Conservation (phyloP, 2,329 filamentous ascomycete genomes). For the Fusarium citri region DNA sequence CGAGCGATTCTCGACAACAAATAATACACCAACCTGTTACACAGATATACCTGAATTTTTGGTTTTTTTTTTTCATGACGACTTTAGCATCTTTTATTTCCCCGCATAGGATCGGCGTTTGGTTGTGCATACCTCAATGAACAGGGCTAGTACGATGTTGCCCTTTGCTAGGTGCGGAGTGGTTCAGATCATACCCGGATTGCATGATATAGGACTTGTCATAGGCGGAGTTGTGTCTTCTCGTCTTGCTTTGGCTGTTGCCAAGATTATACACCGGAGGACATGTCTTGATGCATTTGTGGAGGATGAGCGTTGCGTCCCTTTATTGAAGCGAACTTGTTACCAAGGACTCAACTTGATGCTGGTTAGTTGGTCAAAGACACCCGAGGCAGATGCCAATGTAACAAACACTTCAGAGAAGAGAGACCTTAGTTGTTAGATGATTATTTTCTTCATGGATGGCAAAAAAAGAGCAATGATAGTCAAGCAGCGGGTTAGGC, state of each 20-base stretch:
- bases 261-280: constrained; percentile 25
- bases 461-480: constrained; percentile 34
- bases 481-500: constrained; percentile 28
- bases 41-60: constrained; percentile 37
- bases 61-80: constrained; percentile 38
- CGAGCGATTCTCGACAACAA: background rate
- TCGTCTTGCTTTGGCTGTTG: constrained; percentile 32
- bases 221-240: constrained; percentile 40
- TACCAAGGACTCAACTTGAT: constrained; percentile 12
- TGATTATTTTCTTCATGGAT: constrained; percentile 29
- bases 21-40: constrained; percentile 18
- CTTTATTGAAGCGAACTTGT: constrained; percentile 24
- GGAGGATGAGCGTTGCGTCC: constrained; percentile 27
- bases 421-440: constrained; percentile 38
- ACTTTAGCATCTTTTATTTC: constrained; percentile 40
- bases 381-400: constrained; percentile 6
- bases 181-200: constrained; percentile 45
- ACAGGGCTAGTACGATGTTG: constrained; percentile 42
- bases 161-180: constrained; percentile 33
- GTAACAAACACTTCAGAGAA: constrained; percentile 16
- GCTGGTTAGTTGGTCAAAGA: constrained; percentile 7
- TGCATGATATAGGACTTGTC: constrained; percentile 47
- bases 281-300: constrained; percentile 31
- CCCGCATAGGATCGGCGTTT: constrained; percentile 48
- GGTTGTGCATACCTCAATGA: constrained; percentile 39